phyloP scores from a whole-genome alignment of 2,329 filamentous ascomycete genomes.

The Ceratocystis huliohia region DNA sequence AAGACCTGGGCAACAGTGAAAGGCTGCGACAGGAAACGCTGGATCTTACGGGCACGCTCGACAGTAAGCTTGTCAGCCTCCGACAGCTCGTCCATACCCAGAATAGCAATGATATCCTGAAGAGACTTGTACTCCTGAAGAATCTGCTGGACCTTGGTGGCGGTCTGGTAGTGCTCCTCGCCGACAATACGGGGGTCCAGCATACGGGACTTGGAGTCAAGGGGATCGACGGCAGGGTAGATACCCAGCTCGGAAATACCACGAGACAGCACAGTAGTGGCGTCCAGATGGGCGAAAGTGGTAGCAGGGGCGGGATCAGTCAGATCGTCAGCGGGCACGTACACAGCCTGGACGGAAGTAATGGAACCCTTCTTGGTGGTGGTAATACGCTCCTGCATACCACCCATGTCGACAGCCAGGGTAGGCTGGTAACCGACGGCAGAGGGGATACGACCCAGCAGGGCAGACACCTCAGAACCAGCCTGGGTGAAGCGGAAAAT shows the following conservation, averaged over 20 bases:
- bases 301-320: conserved; percentile 98
- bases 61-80: conserved; percentile 99
- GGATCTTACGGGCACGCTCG: conserved; percentile 99
- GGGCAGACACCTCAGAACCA: conserved; percentile 98
- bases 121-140: conserved; percentile 99
- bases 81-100: conserved; percentile 99
- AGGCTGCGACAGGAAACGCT: conserved; percentile 98
- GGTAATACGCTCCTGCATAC: conserved; percentile 99
- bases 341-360: conserved; percentile 99
- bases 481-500: conserved; percentile 99
- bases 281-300: conserved; percentile 99
- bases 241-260: conserved; percentile 99
- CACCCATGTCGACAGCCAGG: conserved; percentile 96
- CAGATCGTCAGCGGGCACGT: conserved; percentile 99
- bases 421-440: conserved; percentile 99
- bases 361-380: conserved; percentile 99
- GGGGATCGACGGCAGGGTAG: conserved; percentile 98
- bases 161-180: conserved; percentile 92
- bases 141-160: conserved; percentile 94
- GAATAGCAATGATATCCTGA: conserved; percentile 99
- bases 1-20: conserved; percentile 81
- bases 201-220: conserved; percentile 99
- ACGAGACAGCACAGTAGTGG: conserved; percentile 99
- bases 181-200: conserved; percentile 97
- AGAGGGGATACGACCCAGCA: conserved; percentile 98